phyloP scores from a whole-genome alignment of 2,329 filamentous ascomycete species.

The Exophiala sp. region DNA sequence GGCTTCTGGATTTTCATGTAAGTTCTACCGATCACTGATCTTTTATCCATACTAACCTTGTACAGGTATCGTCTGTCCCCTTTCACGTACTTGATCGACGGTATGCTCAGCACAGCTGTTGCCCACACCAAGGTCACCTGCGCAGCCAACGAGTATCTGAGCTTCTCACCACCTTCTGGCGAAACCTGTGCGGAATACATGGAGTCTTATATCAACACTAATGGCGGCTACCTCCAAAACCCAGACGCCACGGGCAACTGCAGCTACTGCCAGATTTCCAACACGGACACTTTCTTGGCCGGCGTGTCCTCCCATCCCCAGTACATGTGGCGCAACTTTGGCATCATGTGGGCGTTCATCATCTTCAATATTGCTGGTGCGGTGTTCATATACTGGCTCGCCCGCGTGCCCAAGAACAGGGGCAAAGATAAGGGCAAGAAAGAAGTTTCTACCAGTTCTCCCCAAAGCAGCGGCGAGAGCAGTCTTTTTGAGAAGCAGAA shows the following conservation, averaged over 20 bases:
- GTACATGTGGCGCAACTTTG: constrained; percentile 66
- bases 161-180: constrained; percentile 59
- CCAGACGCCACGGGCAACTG: constrained; percentile 44
- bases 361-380: constrained; percentile 60
- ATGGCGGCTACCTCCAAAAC: constrained; percentile 54
- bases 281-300: constrained; percentile 49
- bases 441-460: not conserved
- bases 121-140: constrained; percentile 66
- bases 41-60: constrained; percentile 41
- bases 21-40: constrained; percentile 63
- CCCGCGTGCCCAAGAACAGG: constrained; percentile 51
- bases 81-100: constrained; percentile 75
- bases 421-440: constrained; percentile 1
- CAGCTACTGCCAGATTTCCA: constrained; percentile 46
- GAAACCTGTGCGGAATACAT: constrained; percentile 62
- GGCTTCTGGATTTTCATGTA: constrained; percentile 80
- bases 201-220: constrained; percentile 43
- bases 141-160: constrained; percentile 64
- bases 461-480: not conserved
- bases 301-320: constrained; percentile 41
- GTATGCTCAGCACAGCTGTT: constrained; percentile 67
- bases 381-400: constrained; percentile 60
- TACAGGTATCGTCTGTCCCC: constrained; percentile 79
- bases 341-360: constrained; percentile 66
- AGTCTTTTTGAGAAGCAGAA: not conserved